phyloP scores from a whole-genome alignment of 345 rosid genomes.

The Abelmoschus esculentus region DNA sequence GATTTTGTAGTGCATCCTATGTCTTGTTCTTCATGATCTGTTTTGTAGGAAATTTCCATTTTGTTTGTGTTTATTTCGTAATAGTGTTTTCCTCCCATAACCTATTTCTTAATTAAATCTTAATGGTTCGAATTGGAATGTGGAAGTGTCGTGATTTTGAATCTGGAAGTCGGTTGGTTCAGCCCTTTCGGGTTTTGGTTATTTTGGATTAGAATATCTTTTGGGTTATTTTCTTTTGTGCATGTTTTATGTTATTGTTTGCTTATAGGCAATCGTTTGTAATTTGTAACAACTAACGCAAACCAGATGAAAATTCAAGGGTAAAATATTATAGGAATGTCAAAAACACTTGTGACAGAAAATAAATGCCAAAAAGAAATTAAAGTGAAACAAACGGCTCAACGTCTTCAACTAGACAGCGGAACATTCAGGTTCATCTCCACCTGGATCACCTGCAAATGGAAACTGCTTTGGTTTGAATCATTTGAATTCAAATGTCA shows the following conservation, averaged over 20 bases:
- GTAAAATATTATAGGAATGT: background rate
- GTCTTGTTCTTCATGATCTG: background rate
- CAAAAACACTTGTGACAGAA: too few species aligned
- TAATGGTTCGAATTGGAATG: background rate
- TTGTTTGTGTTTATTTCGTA: background rate
- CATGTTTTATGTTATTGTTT: too few species aligned
- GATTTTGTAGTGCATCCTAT: background rate
- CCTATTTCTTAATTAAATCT: background rate
- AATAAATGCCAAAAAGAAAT: too few species aligned
- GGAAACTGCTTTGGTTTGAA: background rate
- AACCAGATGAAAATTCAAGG: background rate
- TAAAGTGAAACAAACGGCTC: background rate
- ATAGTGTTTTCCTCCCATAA: too few species aligned
- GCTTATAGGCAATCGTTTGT: too few species aligned
- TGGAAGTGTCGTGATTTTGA: background rate
- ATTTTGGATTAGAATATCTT: too few species aligned
- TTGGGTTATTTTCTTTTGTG: too few species aligned
- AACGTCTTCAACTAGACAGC: background rate
- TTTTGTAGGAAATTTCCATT: background rate
- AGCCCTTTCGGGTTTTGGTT: too few species aligned
- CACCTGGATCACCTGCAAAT: too few species aligned
- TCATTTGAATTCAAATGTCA: background rate
- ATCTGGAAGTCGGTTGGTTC: too few species aligned
- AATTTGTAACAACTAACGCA: background rate
- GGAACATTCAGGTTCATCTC: background rate